Evolutionary conservation across 108 stramenopile genomes (phyloP), one percentile per base, ranked within the genome.

Genomic region (Cylindrotheca fusiformis): DNA sequence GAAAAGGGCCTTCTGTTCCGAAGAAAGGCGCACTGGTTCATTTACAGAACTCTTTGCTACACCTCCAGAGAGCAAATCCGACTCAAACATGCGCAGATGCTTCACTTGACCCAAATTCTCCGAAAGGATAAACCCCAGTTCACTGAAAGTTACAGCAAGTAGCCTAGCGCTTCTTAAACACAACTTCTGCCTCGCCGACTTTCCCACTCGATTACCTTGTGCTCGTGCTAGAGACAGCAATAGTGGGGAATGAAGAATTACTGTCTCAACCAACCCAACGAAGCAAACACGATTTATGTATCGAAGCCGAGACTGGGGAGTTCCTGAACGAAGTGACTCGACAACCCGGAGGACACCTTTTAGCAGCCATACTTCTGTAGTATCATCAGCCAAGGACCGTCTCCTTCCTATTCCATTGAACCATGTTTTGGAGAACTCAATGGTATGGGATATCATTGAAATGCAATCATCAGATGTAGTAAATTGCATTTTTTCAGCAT

Each of bases 71-170:
- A 80, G 49, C 14, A 84, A 52, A 31, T 71, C 75, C 21, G 77
- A 77, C 46, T 51, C 20, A 2, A 10, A 26, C 5, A 79, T 18
- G 17, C 21, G 53, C 4, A 71, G 60, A 36, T 80, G 66, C 23
- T 75, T 48, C 4, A 83, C 45, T 17, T 18, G 46, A 6, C 78
- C 77, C 28, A 77, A 65, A 41, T 84, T 44, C 33, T 62, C 31
- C 24, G 88, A 89, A 30, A 89, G 27, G 47, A 84, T 66, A 5
- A 68, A 46, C 12, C 81, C 84, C 6, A 83, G 30, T 49, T 89
- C 72, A 22, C 54, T 71, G 47, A 76, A 72, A 49, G 77, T 62
- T 6, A 60, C 22, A 30, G 57, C 78, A 17, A 85, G 58, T 36
- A 72, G 72, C 32, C 76, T 60, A 26, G 84, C 73, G 28, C 76